Conservation (phyloP, 805 yeast species). For the Candida mattraensis region DNA sequence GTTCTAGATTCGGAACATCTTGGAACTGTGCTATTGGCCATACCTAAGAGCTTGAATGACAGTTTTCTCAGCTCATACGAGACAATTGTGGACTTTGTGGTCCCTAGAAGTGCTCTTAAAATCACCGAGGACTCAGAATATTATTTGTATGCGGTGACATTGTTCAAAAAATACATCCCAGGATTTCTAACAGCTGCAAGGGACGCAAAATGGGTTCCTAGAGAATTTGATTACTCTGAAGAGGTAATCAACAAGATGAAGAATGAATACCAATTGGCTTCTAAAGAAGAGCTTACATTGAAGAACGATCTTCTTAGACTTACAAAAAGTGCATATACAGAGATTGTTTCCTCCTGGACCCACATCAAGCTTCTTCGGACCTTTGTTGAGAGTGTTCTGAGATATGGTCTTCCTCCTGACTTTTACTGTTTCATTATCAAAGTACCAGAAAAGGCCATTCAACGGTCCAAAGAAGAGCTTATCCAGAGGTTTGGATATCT, state of each 20-base stretch:
- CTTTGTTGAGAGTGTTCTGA: constrained; percentile 88
- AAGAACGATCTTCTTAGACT: constrained; percentile 78
- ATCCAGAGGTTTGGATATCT: constrained; percentile 79
- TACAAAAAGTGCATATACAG: constrained; percentile 86
- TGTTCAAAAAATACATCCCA: constrained; percentile 77
- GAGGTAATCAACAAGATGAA: constrained; percentile 69
- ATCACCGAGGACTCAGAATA: constrained; percentile 75
- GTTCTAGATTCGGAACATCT: constrained; percentile 84
- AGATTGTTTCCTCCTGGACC: constrained; percentile 81
- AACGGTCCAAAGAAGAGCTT: constrained; percentile 67
- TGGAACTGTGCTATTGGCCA: constrained; percentile 82
- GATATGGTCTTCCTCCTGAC: constrained; percentile 96
- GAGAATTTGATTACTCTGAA: constrained; percentile 88
- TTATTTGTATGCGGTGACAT: constrained; percentile 69
- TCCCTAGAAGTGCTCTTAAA: constrained; percentile 82
- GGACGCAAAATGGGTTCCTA: constrained; percentile 86
- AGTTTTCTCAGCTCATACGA: constrained; percentile 76
- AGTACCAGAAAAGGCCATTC: constrained; percentile 39
- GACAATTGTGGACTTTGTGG: constrained; percentile 73
- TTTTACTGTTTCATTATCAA: constrained; percentile 57
- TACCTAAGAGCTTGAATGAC: constrained; percentile 63
- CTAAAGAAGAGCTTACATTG: constrained; percentile 68
- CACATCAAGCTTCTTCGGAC: constrained; percentile 86
- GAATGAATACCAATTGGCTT: constrained; percentile 75
- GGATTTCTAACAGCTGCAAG: constrained; percentile 72